phyloP scores from a whole-genome alignment of 768 basidiomycete species.

The Tricholoma sp. region DNA sequence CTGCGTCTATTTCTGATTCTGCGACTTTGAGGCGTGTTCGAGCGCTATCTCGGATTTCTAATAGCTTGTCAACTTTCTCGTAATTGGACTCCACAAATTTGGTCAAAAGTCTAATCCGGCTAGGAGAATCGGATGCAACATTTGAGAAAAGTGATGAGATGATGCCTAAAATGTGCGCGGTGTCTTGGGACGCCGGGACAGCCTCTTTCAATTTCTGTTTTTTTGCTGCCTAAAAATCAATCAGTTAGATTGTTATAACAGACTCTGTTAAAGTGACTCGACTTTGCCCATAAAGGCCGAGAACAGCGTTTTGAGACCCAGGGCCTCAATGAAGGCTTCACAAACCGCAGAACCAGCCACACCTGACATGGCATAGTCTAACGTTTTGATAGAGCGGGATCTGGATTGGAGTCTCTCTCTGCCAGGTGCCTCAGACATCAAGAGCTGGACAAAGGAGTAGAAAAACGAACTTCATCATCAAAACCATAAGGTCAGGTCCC shows the following conservation, averaged over 20 bases:
- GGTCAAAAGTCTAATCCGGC: slow-evolving; percentile 74
- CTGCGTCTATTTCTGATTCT: slow-evolving; percentile 63
- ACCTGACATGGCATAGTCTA: slow-evolving; percentile 89
- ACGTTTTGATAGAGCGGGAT: slow-evolving; percentile 81
- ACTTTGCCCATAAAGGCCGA: slow-evolving; percentile 94
- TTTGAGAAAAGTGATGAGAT: slow-evolving; percentile 85
- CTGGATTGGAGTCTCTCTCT: slow-evolving; percentile 82
- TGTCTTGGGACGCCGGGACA: slow-evolving; percentile 69
- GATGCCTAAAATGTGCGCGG: slow-evolving; percentile 82
- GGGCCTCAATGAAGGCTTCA: slow-evolving; percentile 79
- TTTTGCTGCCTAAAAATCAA: slow-evolving; percentile 39
- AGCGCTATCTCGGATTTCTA: slow-evolving; percentile 80
- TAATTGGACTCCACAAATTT: slow-evolving; percentile 95
- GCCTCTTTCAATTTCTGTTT: slow-evolving; percentile 52
- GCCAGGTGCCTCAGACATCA: slow-evolving; percentile 3
- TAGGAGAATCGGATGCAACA: slow-evolving; percentile 77
- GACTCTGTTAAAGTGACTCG: slow-evolving; percentile 7
- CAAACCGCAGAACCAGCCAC: slow-evolving; percentile 63
- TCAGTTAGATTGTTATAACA: slow-evolving; percentile 10
- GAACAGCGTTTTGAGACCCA: slow-evolving; percentile 88
- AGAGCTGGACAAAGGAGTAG: slow-evolving; percentile 1
- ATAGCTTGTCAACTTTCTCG: slow-evolving; percentile 89
- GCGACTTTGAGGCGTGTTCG: slow-evolving; percentile 51
- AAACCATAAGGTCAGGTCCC: slow-evolving; percentile 95
- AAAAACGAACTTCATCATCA: slow-evolving; percentile 85